Evolutionary conservation across 2,329 filamentous ascomycete genomes (phyloP).

Genomic region (Pseudocercospora musae): DNA sequence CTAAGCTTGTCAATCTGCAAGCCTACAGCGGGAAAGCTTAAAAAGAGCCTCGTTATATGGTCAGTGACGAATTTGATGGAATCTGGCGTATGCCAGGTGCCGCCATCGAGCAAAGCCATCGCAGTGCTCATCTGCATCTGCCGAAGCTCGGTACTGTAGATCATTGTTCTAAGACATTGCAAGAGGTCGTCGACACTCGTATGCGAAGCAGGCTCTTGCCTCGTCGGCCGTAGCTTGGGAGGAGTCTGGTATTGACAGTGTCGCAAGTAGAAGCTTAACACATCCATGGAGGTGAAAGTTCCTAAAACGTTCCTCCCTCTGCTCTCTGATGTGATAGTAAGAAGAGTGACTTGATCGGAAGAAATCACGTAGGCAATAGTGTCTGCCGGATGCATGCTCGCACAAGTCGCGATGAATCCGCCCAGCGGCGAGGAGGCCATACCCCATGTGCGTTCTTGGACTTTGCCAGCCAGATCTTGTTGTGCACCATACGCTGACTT

Average conservation of each 20-base stretch:
- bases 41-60: not conserved
- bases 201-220: not conserved
- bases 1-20: slow-evolving; percentile 9
- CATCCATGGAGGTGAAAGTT: not conserved
- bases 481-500: slow-evolving; percentile 47
- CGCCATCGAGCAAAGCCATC: not conserved
- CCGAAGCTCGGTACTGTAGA: not conserved
- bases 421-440: slow-evolving; percentile 47
- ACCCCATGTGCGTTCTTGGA: slow-evolving; percentile 54
- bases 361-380: slow-evolving; percentile 55
- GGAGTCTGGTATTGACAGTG: not conserved
- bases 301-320: not conserved
- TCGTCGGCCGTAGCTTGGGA: not conserved
- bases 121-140: not conserved
- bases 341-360: slow-evolving; percentile 38
- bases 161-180: not conserved
- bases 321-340: slow-evolving; percentile 20
- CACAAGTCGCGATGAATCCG: slow-evolving; percentile 48
- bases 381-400: slow-evolving; percentile 55
- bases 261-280: not conserved
- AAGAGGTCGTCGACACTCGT: not conserved
- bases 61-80: not conserved
- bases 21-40: not conserved
- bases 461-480: slow-evolving; percentile 49
- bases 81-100: not conserved